phyloP scores from a whole-genome alignment of 2,329 filamentous ascomycete genomes.

The Penicillium freii region DNA sequence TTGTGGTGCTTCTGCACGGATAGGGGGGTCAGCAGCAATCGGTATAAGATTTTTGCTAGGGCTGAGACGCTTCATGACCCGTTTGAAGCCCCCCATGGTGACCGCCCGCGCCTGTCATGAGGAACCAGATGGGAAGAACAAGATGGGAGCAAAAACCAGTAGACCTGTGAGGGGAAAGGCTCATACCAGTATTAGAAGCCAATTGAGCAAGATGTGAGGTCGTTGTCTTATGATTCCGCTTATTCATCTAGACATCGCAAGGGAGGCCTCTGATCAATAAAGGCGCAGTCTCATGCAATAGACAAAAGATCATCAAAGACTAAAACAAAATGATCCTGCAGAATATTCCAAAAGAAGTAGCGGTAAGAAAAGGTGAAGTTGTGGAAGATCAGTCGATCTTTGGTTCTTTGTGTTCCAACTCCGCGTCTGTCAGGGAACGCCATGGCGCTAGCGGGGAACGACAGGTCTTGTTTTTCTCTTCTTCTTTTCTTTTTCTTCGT shows the following conservation, averaged over 20 bases:
- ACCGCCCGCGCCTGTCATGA: constrained; percentile 15
- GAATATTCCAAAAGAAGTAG: background rate
- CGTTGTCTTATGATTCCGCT: constrained; percentile 4
- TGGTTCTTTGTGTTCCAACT: constrained; percentile 9
- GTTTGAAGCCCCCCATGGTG: constrained; percentile 32
- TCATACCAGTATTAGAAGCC: constrained; percentile 7
- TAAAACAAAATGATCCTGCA: background rate
- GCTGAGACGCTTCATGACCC: constrained; percentile 23
- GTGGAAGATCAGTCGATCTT: constrained; percentile 1
- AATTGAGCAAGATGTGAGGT: background rate
- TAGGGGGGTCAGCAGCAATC: constrained; percentile 30
- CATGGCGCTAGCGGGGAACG: constrained; percentile 1
- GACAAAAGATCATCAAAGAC: background rate
- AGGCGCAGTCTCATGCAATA: constrained; percentile 3
- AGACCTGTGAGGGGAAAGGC: constrained; percentile 1
- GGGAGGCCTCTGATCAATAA: constrained; percentile 5
- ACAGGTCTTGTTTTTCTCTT: background rate
- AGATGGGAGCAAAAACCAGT: constrained; percentile 5
- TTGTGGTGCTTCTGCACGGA: constrained; percentile 32
- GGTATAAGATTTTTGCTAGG: constrained; percentile 9
- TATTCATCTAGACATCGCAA: constrained; percentile 13
- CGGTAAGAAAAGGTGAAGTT: background rate
- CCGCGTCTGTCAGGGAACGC: constrained; percentile 12
- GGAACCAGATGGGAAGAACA: background rate
- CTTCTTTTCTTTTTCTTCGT: background rate